These are phyloP conservation scores for Aspergillus alliaceus DNA, from an alignment of 2,329 filamentous ascomycete genomes.

Conservation along the genomic window DNA sequence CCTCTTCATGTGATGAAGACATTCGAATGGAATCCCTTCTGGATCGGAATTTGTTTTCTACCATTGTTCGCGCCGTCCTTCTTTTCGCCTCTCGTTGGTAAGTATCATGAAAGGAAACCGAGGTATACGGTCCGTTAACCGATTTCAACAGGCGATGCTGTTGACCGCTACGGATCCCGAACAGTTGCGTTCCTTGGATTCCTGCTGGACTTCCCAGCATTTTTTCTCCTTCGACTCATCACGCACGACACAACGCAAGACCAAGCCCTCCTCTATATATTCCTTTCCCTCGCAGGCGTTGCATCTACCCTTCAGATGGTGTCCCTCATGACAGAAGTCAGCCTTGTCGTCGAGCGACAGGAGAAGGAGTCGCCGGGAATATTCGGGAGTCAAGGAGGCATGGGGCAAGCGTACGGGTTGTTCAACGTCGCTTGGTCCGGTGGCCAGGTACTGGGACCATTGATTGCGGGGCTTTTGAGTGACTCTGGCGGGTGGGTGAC, in stretches of 20 bases:
- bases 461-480: slow-evolving; percentile 52
- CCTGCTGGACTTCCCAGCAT: slow-evolving; percentile 56
- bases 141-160: slow-evolving; percentile 18
- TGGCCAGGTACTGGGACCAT: slow-evolving; percentile 53
- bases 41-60: slow-evolving; percentile 59
- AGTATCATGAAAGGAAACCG: slow-evolving; percentile 12
- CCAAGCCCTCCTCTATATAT: slow-evolving; percentile 63
- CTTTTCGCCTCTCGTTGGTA: slow-evolving; percentile 58
- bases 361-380: slow-evolving; percentile 50
- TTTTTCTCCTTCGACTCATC: slow-evolving; percentile 66
- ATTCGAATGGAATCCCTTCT: slow-evolving; percentile 58
- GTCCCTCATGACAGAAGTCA: slow-evolving; percentile 70
- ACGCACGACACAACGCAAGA: slow-evolving; percentile 56
- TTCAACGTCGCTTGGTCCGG: slow-evolving; percentile 56
- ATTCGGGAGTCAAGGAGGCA: slow-evolving; percentile 57
- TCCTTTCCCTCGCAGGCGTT: slow-evolving; percentile 61
- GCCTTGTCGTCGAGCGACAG: slow-evolving; percentile 55
- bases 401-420: slow-evolving; percentile 60
- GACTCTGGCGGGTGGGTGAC: slow-evolving; percentile 51
- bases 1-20: slow-evolving; percentile 56
- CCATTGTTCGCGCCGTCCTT: slow-evolving; percentile 62
- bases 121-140: not conserved
- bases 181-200: slow-evolving; percentile 60
- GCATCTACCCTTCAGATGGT: slow-evolving; percentile 59
- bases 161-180: slow-evolving; percentile 61